Base-by-base conservation (phyloP, 345 rosid species). In the Moricandia arvensis region DNA sequence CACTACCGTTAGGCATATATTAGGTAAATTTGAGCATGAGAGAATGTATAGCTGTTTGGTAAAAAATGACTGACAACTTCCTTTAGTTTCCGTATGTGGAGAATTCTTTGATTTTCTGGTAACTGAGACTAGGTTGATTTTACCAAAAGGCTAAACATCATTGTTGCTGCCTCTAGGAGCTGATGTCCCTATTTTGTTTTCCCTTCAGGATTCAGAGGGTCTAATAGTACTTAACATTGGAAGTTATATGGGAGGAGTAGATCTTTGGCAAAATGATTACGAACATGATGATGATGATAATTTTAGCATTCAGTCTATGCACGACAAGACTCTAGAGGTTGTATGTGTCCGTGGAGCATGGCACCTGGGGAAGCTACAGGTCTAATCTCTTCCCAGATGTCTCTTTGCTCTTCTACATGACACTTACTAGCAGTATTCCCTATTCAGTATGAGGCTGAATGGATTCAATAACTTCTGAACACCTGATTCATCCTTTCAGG, bases 291-390 rank as follows among this genome's bases (percentile, higher is more conserved):
- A 91, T 69, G 55, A 49, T 49, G 55, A 49, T 45, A 85, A 83
- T 69, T 89, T 91, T 76, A 84, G 82, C 55, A 78, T 79, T 67
- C 97, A 91, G 80, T 84, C 79, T 27, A 89, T 87, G 90, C 92
- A 91, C 67, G 97, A 91, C 82, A 86, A 87, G 75, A 72, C 80
- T 37, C 87, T 91, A 10, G 97, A 91, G 83, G 91, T 91, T 66
- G 97, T 91, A 33, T 87, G 89, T 31, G 79, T 91, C 35, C 81
- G 88, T 63, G 97, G 97, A 73, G 93, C 97, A 9, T 91, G 97
- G 97, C 97, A 91, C 72, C 93, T 91, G 12, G 97, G 97, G 59
- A 91, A 91, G 72, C 88, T 91, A 78, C 97, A 91, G 93, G 97
- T 88, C 16, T 47, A 26, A 54, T 18, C 45, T 34, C 68, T 62